Evolutionary conservation across 345 rosid genomes (phyloP), one percentile per base, ranked within the genome.

Genomic region (Pistacia atlantica): DNA sequence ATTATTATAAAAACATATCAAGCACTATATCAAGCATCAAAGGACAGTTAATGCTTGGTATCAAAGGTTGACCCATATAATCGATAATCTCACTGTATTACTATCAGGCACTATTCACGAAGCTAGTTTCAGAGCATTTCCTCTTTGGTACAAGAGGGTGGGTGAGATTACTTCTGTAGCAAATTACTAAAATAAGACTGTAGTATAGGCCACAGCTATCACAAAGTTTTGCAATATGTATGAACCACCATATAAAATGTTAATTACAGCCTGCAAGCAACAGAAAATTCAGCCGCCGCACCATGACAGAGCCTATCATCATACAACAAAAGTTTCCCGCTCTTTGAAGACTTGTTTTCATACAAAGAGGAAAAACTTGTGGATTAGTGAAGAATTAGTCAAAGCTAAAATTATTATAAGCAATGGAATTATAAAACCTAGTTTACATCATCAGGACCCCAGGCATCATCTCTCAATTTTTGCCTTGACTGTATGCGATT

Each of bases 401-500:
- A 61, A 14, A 58, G 35, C 10, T 35, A 35, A 8, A 0, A 28
- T 3, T 56, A 31, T 48, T 4, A 13, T 17, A 18, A 2, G 42
- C 31, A 48, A 20, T 52, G 20, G 68, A 20, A 69, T 16, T 35
- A 69, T 60, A 20, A 10, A 48, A 68, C 18, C 61, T 76, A 60
- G 13, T 42, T 71, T 63, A 65, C 77, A 67, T 67, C 54, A 62
- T 91, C 97, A 33, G 78, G 81, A 46, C 99, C 99, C 99, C 99
- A 92, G 61, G 97, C 98, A 85, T 92, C 97, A 25, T 90, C 96
- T 64, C 80, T 87, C 87, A 92, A 77, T 72, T 90, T 92, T 77
- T 93, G 98, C 83, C 99, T 88, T 0, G 86, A 68, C 79, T 84
- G 84, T 48, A 95, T 95, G 9, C 98, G 88, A 46, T 83, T 91